Evolutionary conservation across 179 eudicot genomes (phyloP).

Genomic region (Patellifolia procumbens): DNA sequence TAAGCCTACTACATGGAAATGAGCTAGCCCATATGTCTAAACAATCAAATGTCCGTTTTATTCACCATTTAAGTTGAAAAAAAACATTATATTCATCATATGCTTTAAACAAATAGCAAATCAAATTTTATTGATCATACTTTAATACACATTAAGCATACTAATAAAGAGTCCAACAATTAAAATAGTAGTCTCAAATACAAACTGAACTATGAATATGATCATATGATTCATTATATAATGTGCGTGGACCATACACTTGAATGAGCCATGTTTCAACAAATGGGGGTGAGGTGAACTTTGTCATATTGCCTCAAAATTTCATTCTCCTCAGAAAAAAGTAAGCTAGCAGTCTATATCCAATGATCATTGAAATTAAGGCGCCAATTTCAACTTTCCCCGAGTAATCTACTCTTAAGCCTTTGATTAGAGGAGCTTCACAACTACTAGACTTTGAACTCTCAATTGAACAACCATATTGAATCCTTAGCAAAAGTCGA

Average conservation of each 20-base stretch:
- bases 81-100: too few relatives aligned
- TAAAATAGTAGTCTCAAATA: neutral
- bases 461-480: conserved; percentile 29
- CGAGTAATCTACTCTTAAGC: conserved; percentile 7
- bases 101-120: too few relatives aligned
- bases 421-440: conserved; percentile 12
- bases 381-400: conserved; percentile 33
- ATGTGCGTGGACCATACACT: too few relatives aligned
- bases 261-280: neutral
- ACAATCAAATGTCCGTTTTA: too few relatives aligned
- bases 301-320: conserved; percentile 6
- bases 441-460: neutral
- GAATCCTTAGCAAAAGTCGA: conserved; percentile 66
- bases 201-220: neutral
- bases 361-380: conserved; percentile 31
- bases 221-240: too few relatives aligned
- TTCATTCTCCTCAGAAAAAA: conserved; percentile 30
- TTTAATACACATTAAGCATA: too few relatives aligned
- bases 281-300: too few relatives aligned
- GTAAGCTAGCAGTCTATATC: conserved; percentile 36
- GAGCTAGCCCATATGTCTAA: too few relatives aligned
- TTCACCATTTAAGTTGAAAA: too few relatives aligned
- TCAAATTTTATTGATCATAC: too few relatives aligned
- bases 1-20: too few relatives aligned
- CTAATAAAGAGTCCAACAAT: neutral